Evolutionary conservation across 2,329 filamentous ascomycete genomes (phyloP).

Genomic region (Nemania sp.): DNA sequence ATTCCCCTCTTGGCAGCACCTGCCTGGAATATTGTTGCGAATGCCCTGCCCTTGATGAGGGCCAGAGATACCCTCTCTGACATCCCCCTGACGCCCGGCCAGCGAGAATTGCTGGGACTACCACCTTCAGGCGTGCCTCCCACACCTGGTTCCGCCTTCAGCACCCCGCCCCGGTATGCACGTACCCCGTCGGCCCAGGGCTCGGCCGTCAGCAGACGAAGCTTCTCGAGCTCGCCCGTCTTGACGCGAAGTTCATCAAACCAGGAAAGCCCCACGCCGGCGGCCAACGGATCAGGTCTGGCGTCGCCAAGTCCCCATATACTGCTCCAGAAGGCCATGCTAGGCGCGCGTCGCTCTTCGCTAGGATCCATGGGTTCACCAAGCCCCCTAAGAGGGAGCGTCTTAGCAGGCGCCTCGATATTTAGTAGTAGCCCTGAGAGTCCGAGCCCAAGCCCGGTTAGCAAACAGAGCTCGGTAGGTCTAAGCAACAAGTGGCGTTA

Average conservation of each 20-base stretch:
- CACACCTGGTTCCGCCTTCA: slow-evolving; percentile 72
- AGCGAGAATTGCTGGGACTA: slow-evolving; percentile 83
- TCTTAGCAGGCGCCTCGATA: slow-evolving; percentile 38
- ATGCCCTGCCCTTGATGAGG: slow-evolving; percentile 73
- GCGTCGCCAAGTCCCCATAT: slow-evolving; percentile 61
- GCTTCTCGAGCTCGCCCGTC: slow-evolving; percentile 61
- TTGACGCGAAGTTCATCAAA: slow-evolving; percentile 58
- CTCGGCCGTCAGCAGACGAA: slow-evolving; percentile 64
- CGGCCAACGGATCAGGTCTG: slow-evolving; percentile 20
- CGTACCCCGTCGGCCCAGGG: slow-evolving; percentile 69
- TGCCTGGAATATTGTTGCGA: slow-evolving; percentile 72
- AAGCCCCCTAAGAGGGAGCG: slow-evolving; percentile 2
- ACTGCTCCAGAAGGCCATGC: slow-evolving; percentile 71
- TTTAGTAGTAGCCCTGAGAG: slow-evolving; percentile 64
- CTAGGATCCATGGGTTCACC: slow-evolving; percentile 49
- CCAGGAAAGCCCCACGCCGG: slow-evolving; percentile 41
- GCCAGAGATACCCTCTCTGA: slow-evolving; percentile 79
- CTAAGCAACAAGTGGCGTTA: slow-evolving; percentile 96
- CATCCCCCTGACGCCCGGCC: slow-evolving; percentile 87
- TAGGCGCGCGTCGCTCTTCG: slow-evolving; percentile 62
- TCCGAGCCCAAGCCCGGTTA: slow-evolving; percentile 68
- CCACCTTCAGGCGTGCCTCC: slow-evolving; percentile 66
- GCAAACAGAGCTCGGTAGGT: slow-evolving; percentile 73
- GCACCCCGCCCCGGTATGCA: slow-evolving; percentile 86
- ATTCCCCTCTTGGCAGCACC: slow-evolving; percentile 54